These are phyloP conservation scores for Prunus salicina DNA, from an alignment of 306 rosid genomes.

Conservation along the genomic window DNA sequence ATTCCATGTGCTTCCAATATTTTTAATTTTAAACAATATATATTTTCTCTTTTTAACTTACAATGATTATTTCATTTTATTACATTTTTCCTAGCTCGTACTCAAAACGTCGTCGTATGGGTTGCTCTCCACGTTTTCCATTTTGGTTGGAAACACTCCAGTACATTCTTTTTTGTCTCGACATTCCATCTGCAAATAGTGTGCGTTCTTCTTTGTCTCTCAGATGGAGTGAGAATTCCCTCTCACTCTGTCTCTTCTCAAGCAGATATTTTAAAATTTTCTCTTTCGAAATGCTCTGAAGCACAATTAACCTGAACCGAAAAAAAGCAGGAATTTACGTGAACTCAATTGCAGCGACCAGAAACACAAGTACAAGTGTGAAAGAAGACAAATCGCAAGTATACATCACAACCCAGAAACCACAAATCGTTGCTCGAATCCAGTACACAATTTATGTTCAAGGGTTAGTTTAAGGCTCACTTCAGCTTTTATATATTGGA, in stretches of 20 bases:
- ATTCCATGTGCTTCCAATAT: no score
- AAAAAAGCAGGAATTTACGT: conserved; percentile 1
- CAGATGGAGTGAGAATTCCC: background rate
- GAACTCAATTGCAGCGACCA: conserved; percentile 10
- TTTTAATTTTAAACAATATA: no score
- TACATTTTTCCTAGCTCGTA: no score
- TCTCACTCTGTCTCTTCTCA: background rate
- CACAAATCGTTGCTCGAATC: background rate
- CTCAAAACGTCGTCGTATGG: no score
- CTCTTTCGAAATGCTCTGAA: background rate
- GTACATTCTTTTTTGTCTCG: no score
- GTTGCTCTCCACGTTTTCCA: no score
- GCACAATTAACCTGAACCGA: background rate
- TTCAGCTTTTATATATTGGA: background rate
- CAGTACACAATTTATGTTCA: background rate
- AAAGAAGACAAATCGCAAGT: background rate
- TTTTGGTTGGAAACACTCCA: no score
- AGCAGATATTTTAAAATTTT: background rate
- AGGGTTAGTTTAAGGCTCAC: background rate
- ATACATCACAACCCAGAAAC: background rate
- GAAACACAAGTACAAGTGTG: background rate
- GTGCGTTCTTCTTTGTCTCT: no score
- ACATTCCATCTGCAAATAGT: no score
- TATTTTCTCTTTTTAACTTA: no score
- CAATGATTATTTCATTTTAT: no score